phyloP scores from a whole-genome alignment of 2,329 filamentous ascomycete species.

The Xylaria sp. region DNA sequence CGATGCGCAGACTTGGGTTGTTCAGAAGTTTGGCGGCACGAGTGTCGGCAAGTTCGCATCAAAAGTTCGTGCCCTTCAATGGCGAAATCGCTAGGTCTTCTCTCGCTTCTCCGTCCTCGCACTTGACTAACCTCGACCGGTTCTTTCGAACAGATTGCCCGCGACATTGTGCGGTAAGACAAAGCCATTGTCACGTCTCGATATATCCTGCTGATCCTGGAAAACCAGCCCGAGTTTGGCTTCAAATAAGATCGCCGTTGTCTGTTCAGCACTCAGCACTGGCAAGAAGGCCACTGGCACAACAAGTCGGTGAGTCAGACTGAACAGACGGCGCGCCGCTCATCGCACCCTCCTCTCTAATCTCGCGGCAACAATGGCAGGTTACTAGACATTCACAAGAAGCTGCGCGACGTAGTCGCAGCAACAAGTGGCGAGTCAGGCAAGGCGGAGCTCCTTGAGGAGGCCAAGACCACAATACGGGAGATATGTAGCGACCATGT shows the following conservation, averaged over 20 bases:
- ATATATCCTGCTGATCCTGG: slow-evolving; percentile 15
- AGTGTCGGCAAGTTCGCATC: slow-evolving; percentile 90
- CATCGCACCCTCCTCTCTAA: slow-evolving; percentile 9
- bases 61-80: slow-evolving; percentile 46
- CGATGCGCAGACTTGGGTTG: slow-evolving; percentile 61
- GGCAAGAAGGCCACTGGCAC: slow-evolving; percentile 93
- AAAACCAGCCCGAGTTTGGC: slow-evolving; percentile 51
- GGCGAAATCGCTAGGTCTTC: neutral
- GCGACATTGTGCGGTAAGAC: slow-evolving; percentile 61
- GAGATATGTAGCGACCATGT: slow-evolving; percentile 81
- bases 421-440: slow-evolving; percentile 48
- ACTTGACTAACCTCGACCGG: slow-evolving; percentile 10
- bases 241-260: slow-evolving; percentile 75
- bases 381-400: slow-evolving; percentile 55
- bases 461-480: slow-evolving; percentile 70
- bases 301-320: slow-evolving; percentile 73
- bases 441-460: slow-evolving; percentile 50
- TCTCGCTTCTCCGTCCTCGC: neutral
- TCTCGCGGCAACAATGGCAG: slow-evolving; percentile 32
- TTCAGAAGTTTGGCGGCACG: slow-evolving; percentile 94
- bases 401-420: slow-evolving; percentile 49
- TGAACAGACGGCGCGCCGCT: neutral
- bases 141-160: slow-evolving; percentile 46
- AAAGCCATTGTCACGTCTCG: slow-evolving; percentile 16
- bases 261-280: slow-evolving; percentile 91